These are phyloP conservation scores for Austroboletus festivus DNA, from an alignment of 768 basidiomycete genomes.

Conservation along the genomic window DNA sequence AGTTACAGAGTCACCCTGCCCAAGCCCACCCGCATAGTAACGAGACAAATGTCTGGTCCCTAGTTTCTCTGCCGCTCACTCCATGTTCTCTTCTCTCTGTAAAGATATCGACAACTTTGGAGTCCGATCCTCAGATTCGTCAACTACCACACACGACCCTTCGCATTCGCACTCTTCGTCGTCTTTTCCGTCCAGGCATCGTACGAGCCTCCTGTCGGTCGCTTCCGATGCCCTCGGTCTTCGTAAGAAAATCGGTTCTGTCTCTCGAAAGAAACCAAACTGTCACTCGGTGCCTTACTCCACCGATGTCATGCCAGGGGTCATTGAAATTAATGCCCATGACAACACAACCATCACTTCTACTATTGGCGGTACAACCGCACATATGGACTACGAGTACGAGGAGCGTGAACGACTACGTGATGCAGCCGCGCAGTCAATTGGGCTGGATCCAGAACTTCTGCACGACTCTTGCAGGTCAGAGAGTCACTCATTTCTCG, in stretches of 20 bases:
- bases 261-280: slow-evolving; percentile 39
- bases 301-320: slow-evolving; percentile 55
- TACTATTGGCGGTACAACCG: slow-evolving; percentile 19
- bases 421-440: slow-evolving; percentile 71
- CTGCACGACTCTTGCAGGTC: slow-evolving; percentile 35
- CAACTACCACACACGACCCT: slow-evolving; percentile 12
- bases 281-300: slow-evolving; percentile 24
- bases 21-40: slow-evolving; percentile 3
- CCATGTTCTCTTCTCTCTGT: background rate
- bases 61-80: slow-evolving; percentile 8
- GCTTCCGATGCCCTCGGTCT: slow-evolving; percentile 51
- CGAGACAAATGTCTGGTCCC: background rate
- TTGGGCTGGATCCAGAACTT: slow-evolving; percentile 60
- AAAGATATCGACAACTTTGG: slow-evolving; percentile 19
- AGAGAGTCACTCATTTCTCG: slow-evolving; percentile 10
- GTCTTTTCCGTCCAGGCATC: slow-evolving; percentile 30
- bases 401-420: slow-evolving; percentile 75
- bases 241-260: slow-evolving; percentile 39
- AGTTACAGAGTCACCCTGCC: background rate
- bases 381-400: slow-evolving; percentile 50
- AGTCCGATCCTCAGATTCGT: slow-evolving; percentile 13
- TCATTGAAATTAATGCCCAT: slow-evolving; percentile 68
- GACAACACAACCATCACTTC: slow-evolving; percentile 18
- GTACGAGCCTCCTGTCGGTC: slow-evolving; percentile 48
- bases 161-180: slow-evolving; percentile 5